Percentiles rank a stretch among this genome's conserved stretches.
Conservation (phyloP, 1,139 yeast genomes). For the Suhomyces terraborum region DNA sequence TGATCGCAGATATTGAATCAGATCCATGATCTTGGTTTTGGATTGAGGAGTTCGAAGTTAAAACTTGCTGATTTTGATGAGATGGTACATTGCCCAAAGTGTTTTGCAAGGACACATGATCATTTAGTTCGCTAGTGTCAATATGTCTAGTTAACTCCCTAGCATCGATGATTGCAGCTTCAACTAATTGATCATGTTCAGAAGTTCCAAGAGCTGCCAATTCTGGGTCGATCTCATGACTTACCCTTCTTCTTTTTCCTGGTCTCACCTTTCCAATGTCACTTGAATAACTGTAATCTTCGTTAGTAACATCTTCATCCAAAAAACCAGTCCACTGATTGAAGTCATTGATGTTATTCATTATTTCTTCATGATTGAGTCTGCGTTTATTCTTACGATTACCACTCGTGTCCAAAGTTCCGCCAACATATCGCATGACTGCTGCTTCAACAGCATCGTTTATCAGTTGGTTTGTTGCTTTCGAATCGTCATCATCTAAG, state of each 20-base stretch:
- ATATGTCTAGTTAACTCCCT: conserved; percentile 57
- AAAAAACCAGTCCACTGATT: conserved; percentile 58
- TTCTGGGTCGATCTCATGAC: conserved; percentile 61
- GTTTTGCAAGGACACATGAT: conserved; percentile 12
- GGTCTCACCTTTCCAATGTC: conserved; percentile 7
- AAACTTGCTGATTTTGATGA: conserved; percentile 22
- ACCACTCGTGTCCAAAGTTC: conserved; percentile 41
- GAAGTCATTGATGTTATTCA: conserved; percentile 28
- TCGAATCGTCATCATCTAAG: conserved; percentile 27
- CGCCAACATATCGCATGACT: conserved; percentile 69
- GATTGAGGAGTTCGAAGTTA: conserved; percentile 28
- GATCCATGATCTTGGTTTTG: conserved; percentile 20
- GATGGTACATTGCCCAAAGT: conserved; percentile 18
- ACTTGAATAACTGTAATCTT: conserved; percentile 15
- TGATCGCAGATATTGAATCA: conserved; percentile 29
- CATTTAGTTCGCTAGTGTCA: conserved; percentile 14
- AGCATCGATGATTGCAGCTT: conserved; percentile 69
- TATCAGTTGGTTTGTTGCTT: conserved; percentile 41
- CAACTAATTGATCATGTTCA: conserved; percentile 62
- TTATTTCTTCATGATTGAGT: conserved; percentile 19
- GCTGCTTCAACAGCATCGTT: conserved; percentile 72
- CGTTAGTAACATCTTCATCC: conserved; percentile 36
- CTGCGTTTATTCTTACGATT: conserved; percentile 13
- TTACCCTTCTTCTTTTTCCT: conserved; percentile 13
- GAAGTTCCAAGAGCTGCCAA: conserved; percentile 42